A percentile compares a stretch with the other conserved stretches of the same genome.
These are phyloP conservation scores for Penicillium pancosmium DNA, from an alignment of 495 filamentous ascomycete genomes.

Conservation along the genomic window DNA sequence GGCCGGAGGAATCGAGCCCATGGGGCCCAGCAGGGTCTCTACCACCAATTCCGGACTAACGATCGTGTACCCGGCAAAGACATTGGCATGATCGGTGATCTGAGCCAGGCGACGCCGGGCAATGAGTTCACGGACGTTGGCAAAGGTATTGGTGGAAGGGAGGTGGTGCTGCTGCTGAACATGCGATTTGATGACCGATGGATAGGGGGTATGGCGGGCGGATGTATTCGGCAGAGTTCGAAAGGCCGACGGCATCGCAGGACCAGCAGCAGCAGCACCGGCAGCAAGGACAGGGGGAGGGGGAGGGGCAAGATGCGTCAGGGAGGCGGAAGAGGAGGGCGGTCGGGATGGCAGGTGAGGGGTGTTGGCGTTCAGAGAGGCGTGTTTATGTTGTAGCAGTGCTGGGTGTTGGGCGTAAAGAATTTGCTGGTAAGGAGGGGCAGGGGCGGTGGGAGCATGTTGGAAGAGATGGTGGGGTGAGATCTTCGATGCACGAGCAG, in stretches of 20 bases:
- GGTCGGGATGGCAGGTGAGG: constrained; percentile 35
- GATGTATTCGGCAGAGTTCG: constrained; percentile 48
- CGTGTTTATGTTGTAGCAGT: constrained; percentile 26
- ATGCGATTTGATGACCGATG: constrained; percentile 44
- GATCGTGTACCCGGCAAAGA: constrained; percentile 52
- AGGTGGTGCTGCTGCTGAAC: constrained; percentile 43
- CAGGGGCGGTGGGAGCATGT: constrained; percentile 38
- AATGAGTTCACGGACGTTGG: constrained; percentile 52
- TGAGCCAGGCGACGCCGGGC: constrained; percentile 52
- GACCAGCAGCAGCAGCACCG: constrained; percentile 43
- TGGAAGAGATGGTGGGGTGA: constrained; percentile 39
- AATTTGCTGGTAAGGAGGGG: constrained; percentile 37
- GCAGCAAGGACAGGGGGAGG: constrained; percentile 37
- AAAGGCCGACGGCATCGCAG: constrained; percentile 57
- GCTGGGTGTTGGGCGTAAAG: constrained; percentile 30
- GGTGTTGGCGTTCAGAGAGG: constrained; percentile 20
- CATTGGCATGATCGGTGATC: constrained; percentile 55
- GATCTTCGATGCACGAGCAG: constrained; percentile 37
- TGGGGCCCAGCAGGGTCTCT: constrained; percentile 49
- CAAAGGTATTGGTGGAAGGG: constrained; percentile 48
- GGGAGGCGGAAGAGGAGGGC: constrained; percentile 42
- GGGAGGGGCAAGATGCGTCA: constrained; percentile 43
- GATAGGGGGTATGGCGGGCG: constrained; percentile 48
- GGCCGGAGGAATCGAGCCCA: constrained; percentile 49
- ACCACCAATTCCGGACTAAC: constrained; percentile 52